Evolutionary conservation across 2,329 filamentous ascomycete genomes (phyloP).

Genomic region (Lachnellula willkommii): DNA sequence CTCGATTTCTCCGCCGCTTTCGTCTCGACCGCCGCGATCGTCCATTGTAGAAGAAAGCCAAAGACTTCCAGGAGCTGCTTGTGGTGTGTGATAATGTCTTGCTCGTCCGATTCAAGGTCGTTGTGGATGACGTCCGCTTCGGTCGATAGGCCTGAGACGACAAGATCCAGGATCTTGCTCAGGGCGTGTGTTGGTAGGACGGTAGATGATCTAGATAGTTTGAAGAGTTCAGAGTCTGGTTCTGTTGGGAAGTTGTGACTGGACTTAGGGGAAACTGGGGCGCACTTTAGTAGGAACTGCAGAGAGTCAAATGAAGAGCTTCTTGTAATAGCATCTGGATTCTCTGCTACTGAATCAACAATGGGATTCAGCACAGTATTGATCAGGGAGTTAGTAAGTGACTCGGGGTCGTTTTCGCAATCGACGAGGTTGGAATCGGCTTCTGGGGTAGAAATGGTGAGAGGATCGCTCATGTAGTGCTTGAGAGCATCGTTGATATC

Average conservation of each 20-base stretch:
- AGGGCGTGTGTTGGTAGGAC: constrained; percentile 75
- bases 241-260: constrained; percentile 33
- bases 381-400: constrained; percentile 66
- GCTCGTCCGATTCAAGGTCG: constrained; percentile 86
- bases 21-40: constrained; percentile 86
- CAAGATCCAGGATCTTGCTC: constrained; percentile 87
- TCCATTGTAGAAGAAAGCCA: constrained; percentile 91
- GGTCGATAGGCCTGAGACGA: constrained; percentile 77
- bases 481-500: constrained; percentile 96
- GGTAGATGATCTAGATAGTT: constrained; percentile 69
- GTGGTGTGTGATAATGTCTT: constrained; percentile 79
- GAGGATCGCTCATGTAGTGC: constrained; percentile 91
- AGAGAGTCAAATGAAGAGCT: constrained; percentile 82
- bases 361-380: constrained; percentile 87
- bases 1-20: constrained; percentile 88
- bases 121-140: constrained; percentile 81
- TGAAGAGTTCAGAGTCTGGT: constrained; percentile 58
- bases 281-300: constrained; percentile 95
- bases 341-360: constrained; percentile 86
- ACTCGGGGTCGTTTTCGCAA: constrained; percentile 87
- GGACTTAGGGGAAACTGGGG: constrained; percentile 47
- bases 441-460: constrained; percentile 76
- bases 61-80: constrained; percentile 91
- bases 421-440: constrained; percentile 79
- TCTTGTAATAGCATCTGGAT: constrained; percentile 79